Base-by-base conservation (phyloP, 805 yeast species). In the Saccharomycopsis fermentans region DNA sequence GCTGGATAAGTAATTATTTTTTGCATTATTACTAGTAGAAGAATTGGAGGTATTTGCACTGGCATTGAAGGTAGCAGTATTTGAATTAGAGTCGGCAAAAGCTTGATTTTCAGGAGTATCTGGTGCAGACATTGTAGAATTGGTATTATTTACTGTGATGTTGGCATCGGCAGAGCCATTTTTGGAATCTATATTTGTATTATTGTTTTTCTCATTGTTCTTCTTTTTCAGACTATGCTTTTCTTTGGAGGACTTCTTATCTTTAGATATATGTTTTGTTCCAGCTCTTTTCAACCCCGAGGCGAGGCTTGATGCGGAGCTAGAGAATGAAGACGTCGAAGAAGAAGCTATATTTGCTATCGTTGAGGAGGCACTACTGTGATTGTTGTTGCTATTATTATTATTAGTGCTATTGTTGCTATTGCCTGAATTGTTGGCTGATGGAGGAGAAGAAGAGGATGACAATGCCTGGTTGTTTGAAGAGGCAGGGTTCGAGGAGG, bases 191-290 rank as follows among this genome's bases (percentile, higher is more conserved):
- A 19, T 43, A n/a, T 19, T 29, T n/a, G 21, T 24, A 35, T 3
- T n/a, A 27, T 50, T 48, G 57, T 26, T 47, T 8, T 39, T 54
- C 36, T 39, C 21, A 17, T 27, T 54, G 21, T 48, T 35, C 19
- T 29, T 39, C 26, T 52, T 34, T 17, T 29, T 29, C n/a, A 52
- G 48, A 17, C 48, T 58, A 12, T 58, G 57, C 35, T 58, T 58
- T n/a, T 53, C 37, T 57, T 58, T 43, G 2, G 50, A 43, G 12
- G 50, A 43, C 55, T 60, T 61, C 51, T 58, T 59, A 48, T 59
- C 62, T 40, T 61, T 59, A 11, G 59, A 48, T 3, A 59, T 43
- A 48, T 61, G 63, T 52, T 61, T 61, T 12, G 62, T 59, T 8
- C 63, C 63, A 5, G 63, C 51, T 26, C 63, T 24, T 47, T 61